phyloP scores from a whole-genome alignment of 2,329 filamentous ascomycete genomes.

The Penicillium sp. region DNA sequence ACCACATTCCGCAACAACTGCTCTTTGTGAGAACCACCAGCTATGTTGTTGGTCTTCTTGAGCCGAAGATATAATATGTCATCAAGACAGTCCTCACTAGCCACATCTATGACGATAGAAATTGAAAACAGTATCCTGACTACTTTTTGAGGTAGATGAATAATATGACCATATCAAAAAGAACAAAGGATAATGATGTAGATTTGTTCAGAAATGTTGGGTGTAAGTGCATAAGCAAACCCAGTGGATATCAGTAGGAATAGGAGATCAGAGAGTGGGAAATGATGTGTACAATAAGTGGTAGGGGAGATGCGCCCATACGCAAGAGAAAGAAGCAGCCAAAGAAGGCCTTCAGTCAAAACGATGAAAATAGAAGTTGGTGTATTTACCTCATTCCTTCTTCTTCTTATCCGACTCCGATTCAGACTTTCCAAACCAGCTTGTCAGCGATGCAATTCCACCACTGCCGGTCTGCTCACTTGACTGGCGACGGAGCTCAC shows the following conservation, averaged over 20 bases:
- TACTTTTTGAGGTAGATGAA: background rate
- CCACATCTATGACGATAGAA: background rate
- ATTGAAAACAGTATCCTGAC: background rate
- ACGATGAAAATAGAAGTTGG: background rate
- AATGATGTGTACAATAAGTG: constrained; percentile 16
- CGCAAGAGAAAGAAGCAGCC: background rate
- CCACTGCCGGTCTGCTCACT: constrained; percentile 6
- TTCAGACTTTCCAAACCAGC: constrained; percentile 14
- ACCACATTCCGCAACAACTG: background rate
- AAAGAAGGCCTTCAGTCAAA: background rate
- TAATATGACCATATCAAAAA: no score
- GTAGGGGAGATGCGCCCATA: constrained; percentile 2
- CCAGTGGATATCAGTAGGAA: constrained; percentile 8
- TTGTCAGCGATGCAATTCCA: constrained; percentile 5
- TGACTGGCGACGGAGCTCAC: constrained; percentile 26
- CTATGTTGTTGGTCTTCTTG: background rate
- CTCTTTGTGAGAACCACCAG: background rate
- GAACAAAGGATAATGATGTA: background rate
- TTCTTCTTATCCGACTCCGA: constrained; percentile 20
- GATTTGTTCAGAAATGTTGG: background rate
- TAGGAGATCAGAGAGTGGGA: constrained; percentile 2
- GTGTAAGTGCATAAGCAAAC: background rate
- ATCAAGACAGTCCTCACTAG: background rate
- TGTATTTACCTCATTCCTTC: constrained; percentile 18
- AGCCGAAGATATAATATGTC: background rate